Conservation (phyloP, 2,329 filamentous ascomycete genomes). For the Allantophomopsis cytisporea region DNA sequence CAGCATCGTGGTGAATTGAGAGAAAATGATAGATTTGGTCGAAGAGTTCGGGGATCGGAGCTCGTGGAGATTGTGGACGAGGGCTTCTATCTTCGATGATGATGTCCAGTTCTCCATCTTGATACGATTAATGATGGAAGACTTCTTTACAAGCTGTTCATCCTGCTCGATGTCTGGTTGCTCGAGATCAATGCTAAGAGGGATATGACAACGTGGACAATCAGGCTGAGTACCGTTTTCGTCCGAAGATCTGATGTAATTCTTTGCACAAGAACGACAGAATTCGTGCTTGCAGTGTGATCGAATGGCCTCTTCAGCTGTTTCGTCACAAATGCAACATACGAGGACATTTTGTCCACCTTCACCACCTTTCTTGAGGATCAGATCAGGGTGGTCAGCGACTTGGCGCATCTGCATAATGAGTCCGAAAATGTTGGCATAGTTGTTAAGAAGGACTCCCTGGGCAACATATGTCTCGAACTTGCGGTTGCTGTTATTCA, state of each 20-base stretch:
- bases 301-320: constrained; percentile 85
- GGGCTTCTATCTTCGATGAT: constrained; percentile 93
- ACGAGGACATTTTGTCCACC: constrained; percentile 83
- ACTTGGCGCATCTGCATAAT: constrained; percentile 99
- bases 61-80: constrained; percentile 88
- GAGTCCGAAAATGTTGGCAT: constrained; percentile 95
- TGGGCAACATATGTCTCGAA: constrained; percentile 95
- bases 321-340: constrained; percentile 92
- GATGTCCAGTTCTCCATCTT: constrained; percentile 99
- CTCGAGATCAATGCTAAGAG: constrained; percentile 80
- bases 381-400: constrained; percentile 87
- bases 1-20: constrained; percentile 86
- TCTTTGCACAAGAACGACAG: constrained; percentile 68
- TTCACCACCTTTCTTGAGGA: constrained; percentile 75
- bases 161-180: constrained; percentile 94
- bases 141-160: constrained; percentile 77
- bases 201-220: constrained; percentile 86
- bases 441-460: constrained; percentile 91
- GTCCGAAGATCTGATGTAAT: constrained; percentile 68
- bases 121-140: constrained; percentile 95
- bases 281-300: constrained; percentile 91
- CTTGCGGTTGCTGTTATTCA: constrained; percentile 76
- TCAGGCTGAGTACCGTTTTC: constrained; percentile 33
- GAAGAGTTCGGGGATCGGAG: constrained; percentile 85
- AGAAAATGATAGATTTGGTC: constrained; percentile 95